Evolutionary conservation across 1,284 basidiomycete species (phyloP).

Genomic region (Microbotryum lychnidis-dioicae): DNA sequence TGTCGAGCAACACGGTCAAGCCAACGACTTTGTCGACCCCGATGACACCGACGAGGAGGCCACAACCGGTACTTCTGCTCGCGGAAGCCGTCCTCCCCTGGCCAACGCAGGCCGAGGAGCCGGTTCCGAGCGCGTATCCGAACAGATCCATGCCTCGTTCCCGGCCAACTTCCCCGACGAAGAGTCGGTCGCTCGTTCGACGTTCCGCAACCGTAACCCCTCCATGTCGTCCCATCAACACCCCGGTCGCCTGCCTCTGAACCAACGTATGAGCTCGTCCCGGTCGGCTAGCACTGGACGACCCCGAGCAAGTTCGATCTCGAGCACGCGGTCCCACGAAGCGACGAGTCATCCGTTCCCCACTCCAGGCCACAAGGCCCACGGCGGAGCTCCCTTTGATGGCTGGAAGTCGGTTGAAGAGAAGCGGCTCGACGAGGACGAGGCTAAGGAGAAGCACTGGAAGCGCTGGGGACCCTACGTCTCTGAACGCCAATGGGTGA

Average conservation of each 20-base stretch:
- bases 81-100: not conserved
- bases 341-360: slow-evolving; percentile 33
- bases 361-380: slow-evolving; percentile 33
- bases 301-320: slow-evolving; percentile 6
- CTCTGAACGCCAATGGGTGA: slow-evolving; percentile 91
- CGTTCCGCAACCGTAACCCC: slow-evolving; percentile 28
- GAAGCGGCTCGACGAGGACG: slow-evolving; percentile 52
- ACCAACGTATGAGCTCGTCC: not conserved
- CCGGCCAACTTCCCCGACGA: slow-evolving; percentile 19
- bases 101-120: not conserved
- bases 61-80: not conserved
- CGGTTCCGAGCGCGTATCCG: slow-evolving; percentile 1
- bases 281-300: slow-evolving; percentile 1
- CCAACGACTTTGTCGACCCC: slow-evolving; percentile 25
- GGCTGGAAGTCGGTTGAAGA: slow-evolving; percentile 45
- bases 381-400: slow-evolving; percentile 30
- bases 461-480: slow-evolving; percentile 98
- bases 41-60: slow-evolving; percentile 9
- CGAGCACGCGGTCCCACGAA: slow-evolving; percentile 21
- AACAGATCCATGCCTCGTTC: slow-evolving; percentile 6
- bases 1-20: slow-evolving; percentile 25
- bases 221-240: slow-evolving; percentile 20
- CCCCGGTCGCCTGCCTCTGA: slow-evolving; percentile 15
- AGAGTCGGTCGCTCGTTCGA: slow-evolving; percentile 16
- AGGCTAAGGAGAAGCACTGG: slow-evolving; percentile 69